Conservation (phyloP, 148 eudicot species). For the Camellia granthamiana region DNA sequence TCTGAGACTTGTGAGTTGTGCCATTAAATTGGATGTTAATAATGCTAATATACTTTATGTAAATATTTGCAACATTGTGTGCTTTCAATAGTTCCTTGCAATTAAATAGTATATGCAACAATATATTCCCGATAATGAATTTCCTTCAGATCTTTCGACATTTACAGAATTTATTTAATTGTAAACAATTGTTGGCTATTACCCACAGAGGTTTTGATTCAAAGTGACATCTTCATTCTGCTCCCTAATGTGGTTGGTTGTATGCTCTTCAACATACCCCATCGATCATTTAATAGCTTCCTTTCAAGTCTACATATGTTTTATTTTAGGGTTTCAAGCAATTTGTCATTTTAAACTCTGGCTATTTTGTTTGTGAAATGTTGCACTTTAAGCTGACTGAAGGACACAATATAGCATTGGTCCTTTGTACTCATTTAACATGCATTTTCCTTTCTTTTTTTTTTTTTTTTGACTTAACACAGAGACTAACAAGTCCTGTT, state of each 20-base stretch:
- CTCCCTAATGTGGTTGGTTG: background rate
- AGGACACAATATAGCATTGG: background rate
- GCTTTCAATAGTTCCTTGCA: background rate
- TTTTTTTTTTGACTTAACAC: background rate
- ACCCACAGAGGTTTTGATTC: background rate
- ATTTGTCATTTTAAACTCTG: constrained; percentile 1
- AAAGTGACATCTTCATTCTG: background rate
- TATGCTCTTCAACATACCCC: background rate
- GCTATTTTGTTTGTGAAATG: background rate
- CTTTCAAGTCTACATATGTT: background rate
- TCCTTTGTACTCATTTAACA: background rate
- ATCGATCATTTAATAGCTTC: background rate
- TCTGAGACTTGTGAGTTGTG: background rate
- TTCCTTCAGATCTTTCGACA: background rate
- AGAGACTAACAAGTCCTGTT: background rate
- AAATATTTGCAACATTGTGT: background rate
- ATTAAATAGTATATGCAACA: background rate
- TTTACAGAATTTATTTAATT: background rate
- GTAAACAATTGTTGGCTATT: background rate
- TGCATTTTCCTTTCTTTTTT: background rate
- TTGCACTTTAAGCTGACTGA: background rate
- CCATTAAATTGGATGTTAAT: background rate
- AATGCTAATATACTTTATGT: too few relatives aligned
- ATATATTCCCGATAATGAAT: background rate
- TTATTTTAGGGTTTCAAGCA: background rate